Evolutionary conservation across 2,329 filamentous ascomycete genomes (phyloP), one percentile per base, ranked within the genome.

Genomic region (Ceratocystis destructans): DNA sequence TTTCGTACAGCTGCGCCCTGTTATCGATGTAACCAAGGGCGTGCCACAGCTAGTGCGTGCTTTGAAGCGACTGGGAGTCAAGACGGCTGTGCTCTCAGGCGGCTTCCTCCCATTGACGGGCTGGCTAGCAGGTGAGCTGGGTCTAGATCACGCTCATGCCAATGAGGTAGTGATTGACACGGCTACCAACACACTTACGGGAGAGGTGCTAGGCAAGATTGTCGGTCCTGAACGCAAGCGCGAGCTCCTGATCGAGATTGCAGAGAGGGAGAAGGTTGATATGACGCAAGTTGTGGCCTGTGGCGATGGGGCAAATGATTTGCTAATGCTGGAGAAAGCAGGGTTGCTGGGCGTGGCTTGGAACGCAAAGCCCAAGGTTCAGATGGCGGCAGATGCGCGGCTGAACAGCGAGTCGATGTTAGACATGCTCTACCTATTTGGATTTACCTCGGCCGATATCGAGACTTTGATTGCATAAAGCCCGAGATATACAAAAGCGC

Each of bases 101-200:
- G 94, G 94, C 0, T 99, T 99, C 76, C 84, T 89, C 69, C 92
- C 93, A 0, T 78, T 97, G 69, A 95, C 94, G 0, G 82, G 85
- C 67, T 97, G 92, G 90, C 82, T 97, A 45, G 91, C 89, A 17
- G 79, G 79, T 50, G 81, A 90, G 72, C 79, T 99, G 31, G 90
- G 90, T 15, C 83, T 99, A 66, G 89, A 97, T 75, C 86, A 96
- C 73, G 91, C 90, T 0, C 85, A 87, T 73, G 94, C 94, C 50
- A 99, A 99, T 75, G 86, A 93, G 71, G 87, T 93, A 0, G 82
- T 86, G 17, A 79, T 87, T 17, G 84, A 85, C 69, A 78, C 82
- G 45, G 77, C 77, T 45, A 73, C 73, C 1, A 79, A 78, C 15
- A 79, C 77, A 33, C 77, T 94, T 50, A 93, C 88, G 0, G 89